Conservation (phyloP, 371 early-diverging fungal species). For the Mortierella sp. region DNA sequence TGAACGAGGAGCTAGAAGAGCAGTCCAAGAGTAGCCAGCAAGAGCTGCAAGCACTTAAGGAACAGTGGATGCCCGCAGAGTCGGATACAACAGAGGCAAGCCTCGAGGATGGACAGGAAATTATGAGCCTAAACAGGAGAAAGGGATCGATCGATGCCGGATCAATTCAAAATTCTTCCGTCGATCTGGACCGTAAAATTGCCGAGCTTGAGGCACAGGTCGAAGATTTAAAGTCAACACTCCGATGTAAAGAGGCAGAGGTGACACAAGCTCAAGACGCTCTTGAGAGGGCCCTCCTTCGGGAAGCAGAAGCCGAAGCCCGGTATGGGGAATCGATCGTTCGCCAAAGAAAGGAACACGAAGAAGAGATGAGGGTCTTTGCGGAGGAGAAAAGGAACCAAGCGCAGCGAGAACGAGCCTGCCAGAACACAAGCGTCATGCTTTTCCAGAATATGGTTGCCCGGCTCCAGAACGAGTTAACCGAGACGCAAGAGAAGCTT, state of each 20-base stretch:
- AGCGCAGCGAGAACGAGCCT: slow-evolving; percentile 37
- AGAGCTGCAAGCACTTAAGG: slow-evolving; percentile 3
- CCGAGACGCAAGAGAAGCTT: slow-evolving; percentile 36
- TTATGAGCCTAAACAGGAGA: neutral
- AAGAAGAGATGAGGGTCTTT: slow-evolving; percentile 16
- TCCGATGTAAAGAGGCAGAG: slow-evolving; percentile 29
- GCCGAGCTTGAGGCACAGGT: slow-evolving; percentile 12
- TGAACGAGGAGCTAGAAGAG: slow-evolving; percentile 25
- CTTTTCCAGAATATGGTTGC: slow-evolving; percentile 43
- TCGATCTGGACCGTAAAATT: too few species aligned
- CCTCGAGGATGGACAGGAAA: neutral
- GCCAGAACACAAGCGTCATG: slow-evolving; percentile 20
- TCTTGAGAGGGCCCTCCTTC: slow-evolving; percentile 10
- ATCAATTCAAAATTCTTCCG: too few species aligned
- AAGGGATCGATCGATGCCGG: neutral
- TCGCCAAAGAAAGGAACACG: slow-evolving; percentile 11
- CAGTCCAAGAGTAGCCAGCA: slow-evolving; percentile 10
- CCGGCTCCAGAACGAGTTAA: slow-evolving; percentile 34
- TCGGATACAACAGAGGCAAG: too few species aligned
- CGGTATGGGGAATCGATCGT: slow-evolving; percentile 17
- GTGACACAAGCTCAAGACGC: slow-evolving; percentile 26
- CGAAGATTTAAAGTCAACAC: slow-evolving; percentile 13
- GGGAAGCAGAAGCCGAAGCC: slow-evolving; percentile 7
- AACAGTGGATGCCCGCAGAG: neutral
- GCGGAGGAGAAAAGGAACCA: slow-evolving; percentile 31